Base-by-base conservation (phyloP, 257 asterid genomes). In the Solanum etuberosum region DNA sequence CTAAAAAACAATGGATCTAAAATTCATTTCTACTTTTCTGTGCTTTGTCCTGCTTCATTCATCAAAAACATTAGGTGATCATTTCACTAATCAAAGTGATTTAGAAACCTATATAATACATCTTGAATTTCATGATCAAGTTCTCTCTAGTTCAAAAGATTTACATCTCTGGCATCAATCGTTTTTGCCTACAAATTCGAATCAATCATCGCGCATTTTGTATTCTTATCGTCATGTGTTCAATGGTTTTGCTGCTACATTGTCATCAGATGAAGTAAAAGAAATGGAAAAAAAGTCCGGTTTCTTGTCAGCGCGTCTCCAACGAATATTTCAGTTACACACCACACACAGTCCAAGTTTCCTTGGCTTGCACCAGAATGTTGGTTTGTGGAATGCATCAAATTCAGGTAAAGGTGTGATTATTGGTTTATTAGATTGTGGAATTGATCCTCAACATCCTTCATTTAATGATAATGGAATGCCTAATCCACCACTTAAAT, bases 401-500 rank as follows among this genome's bases (percentile, higher is more conserved):
- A 51, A 54, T 83, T 83, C 68, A 46, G 86, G 86, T 8, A 46
- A 83, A 31, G 86, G 86, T 46, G 86, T 83, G 7, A 83, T 83
- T 54, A 83, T 83, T 35, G 87, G 87, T 21, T 31, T 85, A 18
- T 25, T 85, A 74, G 87, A 85, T 85, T 1, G 23, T 25, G 82
- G 82, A 40, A 85, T 85, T 27, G 13, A 29, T 34, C 82, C 82
- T 6, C 65, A 20, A 14, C 82, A 85, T 37, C 67, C 87, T 13
- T 85, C 87, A 27, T 85, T 85, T 37, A 85, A n/a, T 74, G 87
- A 85, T 11, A n/a, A 18, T 7, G 87, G 87, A 27, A 85, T 85
- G 87, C 65, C 82, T 31, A n/a, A 76, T 85, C 87, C 87, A 35
- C 87, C 87, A 15, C 38, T 13, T 85, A 85, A 67, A 67, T 85